Evolutionary conservation across 1,284 basidiomycete genomes (phyloP).

Genomic region (Rhizopogon hawkerae): DNA sequence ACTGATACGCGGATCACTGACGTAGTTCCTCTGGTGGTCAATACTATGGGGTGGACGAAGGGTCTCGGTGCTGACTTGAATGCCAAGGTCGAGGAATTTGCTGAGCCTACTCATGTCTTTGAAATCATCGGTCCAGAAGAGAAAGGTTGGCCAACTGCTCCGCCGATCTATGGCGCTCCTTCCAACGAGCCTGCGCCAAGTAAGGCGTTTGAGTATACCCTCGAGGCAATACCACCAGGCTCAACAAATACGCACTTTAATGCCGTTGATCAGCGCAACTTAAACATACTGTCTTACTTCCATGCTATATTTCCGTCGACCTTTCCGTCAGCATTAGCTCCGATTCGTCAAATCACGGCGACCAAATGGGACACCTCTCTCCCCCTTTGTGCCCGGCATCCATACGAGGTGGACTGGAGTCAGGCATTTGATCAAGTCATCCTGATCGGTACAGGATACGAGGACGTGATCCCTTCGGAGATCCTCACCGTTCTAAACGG

Average conservation of each 20-base stretch:
- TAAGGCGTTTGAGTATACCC: constrained; percentile 1
- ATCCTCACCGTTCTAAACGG: constrained; percentile 70
- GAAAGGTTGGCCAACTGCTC: constrained; percentile 18
- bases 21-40: constrained; percentile 79
- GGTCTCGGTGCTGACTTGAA: constrained; percentile 85
- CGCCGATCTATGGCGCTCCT: constrained; percentile 23
- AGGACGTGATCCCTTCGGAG: constrained; percentile 67
- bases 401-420: constrained; percentile 57
- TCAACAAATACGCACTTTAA: constrained; percentile 42
- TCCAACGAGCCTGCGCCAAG: constrained; percentile 2
- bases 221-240: constrained; percentile 21
- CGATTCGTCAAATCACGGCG: constrained; percentile 30
- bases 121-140: constrained; percentile 16
- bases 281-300: constrained; percentile 78
- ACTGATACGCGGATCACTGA: constrained; percentile 39
- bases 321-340: constrained; percentile 4
- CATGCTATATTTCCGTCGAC: constrained; percentile 48
- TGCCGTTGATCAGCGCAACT: constrained; percentile 65
- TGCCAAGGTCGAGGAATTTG: constrained; percentile 56
- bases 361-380: constrained; percentile 58
- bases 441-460: constrained; percentile 61
- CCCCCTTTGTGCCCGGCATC: constrained; percentile 60
- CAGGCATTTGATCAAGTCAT: constrained; percentile 53
- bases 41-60: constrained; percentile 97
- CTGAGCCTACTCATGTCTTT: constrained; percentile 40